phyloP scores from a whole-genome alignment of 257 asterid genomes.

The Solanum arcanum region DNA sequence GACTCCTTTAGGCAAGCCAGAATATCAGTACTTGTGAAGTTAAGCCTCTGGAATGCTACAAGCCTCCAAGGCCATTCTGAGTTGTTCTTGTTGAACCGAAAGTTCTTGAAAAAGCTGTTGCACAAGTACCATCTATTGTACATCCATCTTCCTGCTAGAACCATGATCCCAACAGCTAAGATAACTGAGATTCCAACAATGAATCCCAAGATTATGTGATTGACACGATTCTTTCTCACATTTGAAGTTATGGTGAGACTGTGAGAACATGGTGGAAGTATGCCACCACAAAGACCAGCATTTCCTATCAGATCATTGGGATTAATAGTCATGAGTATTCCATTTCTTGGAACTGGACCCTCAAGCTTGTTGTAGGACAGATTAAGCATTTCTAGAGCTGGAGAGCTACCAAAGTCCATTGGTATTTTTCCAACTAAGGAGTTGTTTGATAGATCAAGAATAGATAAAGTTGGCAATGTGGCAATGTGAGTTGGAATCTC shows the following conservation, averaged over 20 bases:
- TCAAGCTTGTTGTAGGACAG: constrained; percentile 51
- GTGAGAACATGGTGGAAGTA: constrained; percentile 50
- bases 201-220: constrained; percentile 34
- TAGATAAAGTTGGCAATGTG: constrained; percentile 44
- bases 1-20: constrained; percentile 51
- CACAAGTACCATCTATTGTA: constrained; percentile 51
- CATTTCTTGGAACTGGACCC: constrained; percentile 64
- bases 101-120: constrained; percentile 35
- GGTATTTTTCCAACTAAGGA: constrained; percentile 59
- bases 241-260: constrained; percentile 1
- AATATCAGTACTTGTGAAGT: constrained; percentile 52
- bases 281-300: constrained; percentile 62
- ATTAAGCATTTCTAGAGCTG: constrained; percentile 62
- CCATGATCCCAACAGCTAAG: constrained; percentile 15
- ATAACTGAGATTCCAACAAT: constrained; percentile 33
- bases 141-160: constrained; percentile 33
- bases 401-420: constrained; percentile 46
- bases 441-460: constrained; percentile 63
- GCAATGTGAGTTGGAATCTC: constrained; percentile 56
- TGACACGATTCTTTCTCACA: constrained; percentile 20
- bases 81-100: constrained; percentile 28
- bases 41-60: constrained; percentile 63
- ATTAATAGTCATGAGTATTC: constrained; percentile 47
- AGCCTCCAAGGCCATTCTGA: constrained; percentile 82
- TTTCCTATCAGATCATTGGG: constrained; percentile 56